Base-by-base conservation (phyloP, 148 eudicot species). In the Pharnaceum exiguum region DNA sequence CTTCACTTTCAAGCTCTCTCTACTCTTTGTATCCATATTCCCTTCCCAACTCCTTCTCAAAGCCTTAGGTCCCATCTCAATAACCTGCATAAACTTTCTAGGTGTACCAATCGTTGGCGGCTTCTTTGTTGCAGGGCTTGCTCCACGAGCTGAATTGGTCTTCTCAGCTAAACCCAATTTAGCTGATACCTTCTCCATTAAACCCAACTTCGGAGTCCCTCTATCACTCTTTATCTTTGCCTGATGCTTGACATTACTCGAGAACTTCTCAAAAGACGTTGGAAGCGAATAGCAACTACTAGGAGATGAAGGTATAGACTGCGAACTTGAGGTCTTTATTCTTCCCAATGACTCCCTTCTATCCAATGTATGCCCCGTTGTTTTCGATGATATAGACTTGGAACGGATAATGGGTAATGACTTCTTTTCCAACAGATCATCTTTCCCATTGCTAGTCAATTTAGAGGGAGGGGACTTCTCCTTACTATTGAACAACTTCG, bases 1-100 rank as follows among this genome's bases (percentile, higher is more conserved):
- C 60, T 73, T 83, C 59, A 68, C 29, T 67, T 72, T 77, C 39
- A 79, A 78, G 65, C 67, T 78, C 18, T 81, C 84, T 51, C 74
- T 60, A 37, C 77, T 69, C 72, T 72, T 86, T 24, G 53, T 66
- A 43, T 86, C 88, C 78, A 83, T 74, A 36, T 65, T 86, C 27
- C 97, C 97, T 70, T 89, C 97, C 97, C 97, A 89, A 58, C 97
- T 89, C 78, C 81, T 89, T 44, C 95, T 86, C 73, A 89, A 68
- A 11, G 76, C 95, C 67, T 83, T 89, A 0, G 95, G 86, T 55
- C 90, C 95, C 74, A 79, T 76, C 23, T 79, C 88, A 60, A 79
- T 61, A 16, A 83, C 83, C 46, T 71, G 89, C 64, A 82, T 60
- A 72, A 71, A 38, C 67, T 77, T 83, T 70, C 68, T 86, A 12